These are phyloP conservation scores for Hypoxylon cercidicola DNA, from an alignment of 495 filamentous ascomycete species.

Conservation along the genomic window DNA sequence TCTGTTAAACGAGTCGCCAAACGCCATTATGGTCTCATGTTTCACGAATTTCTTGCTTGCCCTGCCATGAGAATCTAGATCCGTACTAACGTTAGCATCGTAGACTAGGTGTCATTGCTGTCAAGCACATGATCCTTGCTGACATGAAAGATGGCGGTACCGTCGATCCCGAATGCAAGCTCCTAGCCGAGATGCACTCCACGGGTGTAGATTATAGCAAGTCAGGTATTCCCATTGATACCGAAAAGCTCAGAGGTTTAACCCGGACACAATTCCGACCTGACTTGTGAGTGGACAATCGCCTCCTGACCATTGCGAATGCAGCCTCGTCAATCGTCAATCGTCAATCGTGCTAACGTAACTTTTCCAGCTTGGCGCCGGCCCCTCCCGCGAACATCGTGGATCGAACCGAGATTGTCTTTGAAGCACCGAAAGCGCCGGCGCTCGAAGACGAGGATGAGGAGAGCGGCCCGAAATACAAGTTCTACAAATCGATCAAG, in stretches of 20 bases:
- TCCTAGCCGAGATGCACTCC: constrained; percentile 76
- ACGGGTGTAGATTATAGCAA: constrained; percentile 87
- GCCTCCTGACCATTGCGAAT: neutral
- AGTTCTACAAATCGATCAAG: constrained; percentile 75
- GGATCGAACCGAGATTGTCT: constrained; percentile 53
- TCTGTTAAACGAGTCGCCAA: too few relatives aligned
- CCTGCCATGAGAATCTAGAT: neutral
- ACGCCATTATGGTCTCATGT: neutral
- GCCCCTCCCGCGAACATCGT: constrained; percentile 68
- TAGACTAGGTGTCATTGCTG: constrained; percentile 73
- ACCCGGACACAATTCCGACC: constrained; percentile 43
- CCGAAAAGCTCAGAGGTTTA: constrained; percentile 40
- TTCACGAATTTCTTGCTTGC: neutral
- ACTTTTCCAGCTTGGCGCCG: constrained; percentile 62
- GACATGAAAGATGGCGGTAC: constrained; percentile 69
- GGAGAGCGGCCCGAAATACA: constrained; percentile 57
- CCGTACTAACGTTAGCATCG: constrained; percentile 3
- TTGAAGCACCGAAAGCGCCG: constrained; percentile 50
- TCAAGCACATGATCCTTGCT: constrained; percentile 72
- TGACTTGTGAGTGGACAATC: constrained; percentile 54
- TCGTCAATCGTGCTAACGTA: constrained; percentile 17
- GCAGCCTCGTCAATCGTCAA: neutral
- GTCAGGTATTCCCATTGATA: constrained; percentile 72
- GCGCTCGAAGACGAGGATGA: constrained; percentile 63
- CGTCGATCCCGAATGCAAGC: constrained; percentile 64